Conservation (phyloP, 352 stramenopile genomes). For the Bremia lactucae region DNA sequence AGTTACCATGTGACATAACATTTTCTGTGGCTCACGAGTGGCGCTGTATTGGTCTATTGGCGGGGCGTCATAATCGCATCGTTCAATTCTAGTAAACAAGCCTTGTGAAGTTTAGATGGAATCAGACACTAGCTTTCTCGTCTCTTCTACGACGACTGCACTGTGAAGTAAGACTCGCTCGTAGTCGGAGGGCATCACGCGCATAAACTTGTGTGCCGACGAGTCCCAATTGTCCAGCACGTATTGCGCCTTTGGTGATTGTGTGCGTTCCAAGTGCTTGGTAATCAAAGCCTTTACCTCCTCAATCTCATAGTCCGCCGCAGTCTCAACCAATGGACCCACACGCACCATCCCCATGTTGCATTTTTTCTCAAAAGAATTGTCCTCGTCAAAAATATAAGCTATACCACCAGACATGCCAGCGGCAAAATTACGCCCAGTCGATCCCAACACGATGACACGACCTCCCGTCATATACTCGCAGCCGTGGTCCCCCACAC, state of each 20-base stretch:
- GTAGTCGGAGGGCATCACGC: conserved; percentile 62
- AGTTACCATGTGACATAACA: no score
- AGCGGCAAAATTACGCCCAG: conserved; percentile 93
- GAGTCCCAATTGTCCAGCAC: conserved; percentile 89
- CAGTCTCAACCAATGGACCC: conserved; percentile 50
- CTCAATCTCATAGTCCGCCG: conserved; percentile 62
- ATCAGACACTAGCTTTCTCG: conserved; percentile 17
- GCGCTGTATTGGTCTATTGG: no score
- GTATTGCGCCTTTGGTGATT: conserved; percentile 69
- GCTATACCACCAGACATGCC: conserved; percentile 94
- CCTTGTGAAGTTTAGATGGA: no score
- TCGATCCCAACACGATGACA: conserved; percentile 88
- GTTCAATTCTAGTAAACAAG: no score
- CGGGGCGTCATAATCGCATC: no score
- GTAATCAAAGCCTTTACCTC: conserved; percentile 82
- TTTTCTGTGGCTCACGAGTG: no score
- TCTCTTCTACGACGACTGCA: conserved; percentile 23
- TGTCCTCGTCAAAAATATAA: conserved; percentile 93
- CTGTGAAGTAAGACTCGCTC: conserved; percentile 45
- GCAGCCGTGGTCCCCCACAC: conserved; percentile 92
- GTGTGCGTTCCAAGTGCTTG: conserved; percentile 84
- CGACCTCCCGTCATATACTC: conserved; percentile 98
- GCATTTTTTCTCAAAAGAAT: conserved; percentile 87
- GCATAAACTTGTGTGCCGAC: conserved; percentile 37
- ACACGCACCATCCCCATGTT: conserved; percentile 94